phyloP scores from a whole-genome alignment of 1,284 basidiomycete species.

The Boletus sp. region DNA sequence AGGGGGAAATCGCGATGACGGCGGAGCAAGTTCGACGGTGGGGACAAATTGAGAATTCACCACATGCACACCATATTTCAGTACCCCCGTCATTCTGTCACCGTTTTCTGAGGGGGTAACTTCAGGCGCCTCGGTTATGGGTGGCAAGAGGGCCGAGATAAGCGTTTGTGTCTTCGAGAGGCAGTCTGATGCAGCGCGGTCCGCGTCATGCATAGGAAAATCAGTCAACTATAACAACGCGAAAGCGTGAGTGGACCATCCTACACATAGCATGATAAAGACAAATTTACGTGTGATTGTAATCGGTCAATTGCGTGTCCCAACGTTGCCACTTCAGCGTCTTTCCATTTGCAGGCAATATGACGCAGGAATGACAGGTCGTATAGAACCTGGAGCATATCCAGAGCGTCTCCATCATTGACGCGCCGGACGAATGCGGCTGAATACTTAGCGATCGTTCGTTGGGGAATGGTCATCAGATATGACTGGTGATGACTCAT shows the following conservation, averaged over 20 bases:
- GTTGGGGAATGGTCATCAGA: slow-evolving; percentile 35
- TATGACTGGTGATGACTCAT: slow-evolving; percentile 37
- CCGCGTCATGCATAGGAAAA: slow-evolving; percentile 12
- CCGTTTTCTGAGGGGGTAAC: slow-evolving; percentile 16
- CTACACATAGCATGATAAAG: not conserved
- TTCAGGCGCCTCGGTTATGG: slow-evolving; percentile 13
- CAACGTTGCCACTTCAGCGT: slow-evolving; percentile 22
- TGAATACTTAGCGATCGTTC: slow-evolving; percentile 36
- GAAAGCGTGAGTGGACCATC: slow-evolving; percentile 2
- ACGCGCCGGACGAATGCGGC: slow-evolving; percentile 39
- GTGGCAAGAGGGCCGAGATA: slow-evolving; percentile 44
- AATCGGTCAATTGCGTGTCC: slow-evolving; percentile 29
- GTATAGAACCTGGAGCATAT: slow-evolving; percentile 32
- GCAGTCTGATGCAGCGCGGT: slow-evolving; percentile 23
- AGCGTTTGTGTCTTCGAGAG: slow-evolving; percentile 43
- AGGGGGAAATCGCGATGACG: slow-evolving; percentile 46
- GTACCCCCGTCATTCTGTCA: slow-evolving; percentile 39
- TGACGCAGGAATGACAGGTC: slow-evolving; percentile 52
- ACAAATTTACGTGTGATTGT: slow-evolving; percentile 17
- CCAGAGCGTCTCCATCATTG: slow-evolving; percentile 28
- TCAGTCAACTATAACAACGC: slow-evolving; percentile 16
- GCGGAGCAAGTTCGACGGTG: slow-evolving; percentile 50
- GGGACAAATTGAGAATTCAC: slow-evolving; percentile 45
- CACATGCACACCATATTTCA: slow-evolving; percentile 43
- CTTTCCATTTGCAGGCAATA: slow-evolving; percentile 39